Percentiles rank a stretch among this genome's conserved stretches.
Evolutionary conservation across 345 rosid genomes (phyloP).

Genomic region (Eucalyptus regnans): DNA sequence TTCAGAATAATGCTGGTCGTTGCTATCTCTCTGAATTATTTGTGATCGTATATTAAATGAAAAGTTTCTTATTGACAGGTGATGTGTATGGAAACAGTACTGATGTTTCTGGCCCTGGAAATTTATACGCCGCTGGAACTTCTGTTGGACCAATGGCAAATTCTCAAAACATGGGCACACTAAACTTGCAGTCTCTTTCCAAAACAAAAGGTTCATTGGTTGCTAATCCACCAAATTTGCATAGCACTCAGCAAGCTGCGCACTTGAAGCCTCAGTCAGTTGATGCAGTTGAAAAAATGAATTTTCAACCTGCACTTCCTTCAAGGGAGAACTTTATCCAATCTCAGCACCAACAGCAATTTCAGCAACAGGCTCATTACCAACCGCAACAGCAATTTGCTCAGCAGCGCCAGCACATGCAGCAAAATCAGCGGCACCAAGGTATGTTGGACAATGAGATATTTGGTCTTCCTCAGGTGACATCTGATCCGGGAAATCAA

Average conservation of each 20-base stretch:
- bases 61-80: slow-evolving; percentile 24
- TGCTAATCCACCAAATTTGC: slow-evolving; percentile 37
- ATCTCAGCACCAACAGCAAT: slow-evolving; percentile 54
- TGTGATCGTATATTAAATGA: neutral
- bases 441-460: slow-evolving; percentile 29
- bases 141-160: slow-evolving; percentile 36
- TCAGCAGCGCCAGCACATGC: slow-evolving; percentile 44
- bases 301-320: slow-evolving; percentile 31
- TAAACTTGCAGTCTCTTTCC: slow-evolving; percentile 43
- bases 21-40: neutral
- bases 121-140: slow-evolving; percentile 35
- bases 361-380: slow-evolving; percentile 48
- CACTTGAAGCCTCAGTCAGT: slow-evolving; percentile 23
- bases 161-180: slow-evolving; percentile 36
- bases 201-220: slow-evolving; percentile 39
- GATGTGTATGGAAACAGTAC: slow-evolving; percentile 52
- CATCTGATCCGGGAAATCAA: slow-evolving; percentile 35
- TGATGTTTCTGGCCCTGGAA: slow-evolving; percentile 57
- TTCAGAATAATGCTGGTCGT: neutral
- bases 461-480: slow-evolving; percentile 44
- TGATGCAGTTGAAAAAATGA: slow-evolving; percentile 43
- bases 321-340: slow-evolving; percentile 40
- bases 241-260: slow-evolving; percentile 30
- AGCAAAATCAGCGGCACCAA: slow-evolving; percentile 55
- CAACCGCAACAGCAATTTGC: slow-evolving; percentile 49